Evolutionary conservation across 352 stramenopile species (phyloP), one percentile per base, ranked within the genome.

Genomic region (Thraustochytrium striatum): DNA sequence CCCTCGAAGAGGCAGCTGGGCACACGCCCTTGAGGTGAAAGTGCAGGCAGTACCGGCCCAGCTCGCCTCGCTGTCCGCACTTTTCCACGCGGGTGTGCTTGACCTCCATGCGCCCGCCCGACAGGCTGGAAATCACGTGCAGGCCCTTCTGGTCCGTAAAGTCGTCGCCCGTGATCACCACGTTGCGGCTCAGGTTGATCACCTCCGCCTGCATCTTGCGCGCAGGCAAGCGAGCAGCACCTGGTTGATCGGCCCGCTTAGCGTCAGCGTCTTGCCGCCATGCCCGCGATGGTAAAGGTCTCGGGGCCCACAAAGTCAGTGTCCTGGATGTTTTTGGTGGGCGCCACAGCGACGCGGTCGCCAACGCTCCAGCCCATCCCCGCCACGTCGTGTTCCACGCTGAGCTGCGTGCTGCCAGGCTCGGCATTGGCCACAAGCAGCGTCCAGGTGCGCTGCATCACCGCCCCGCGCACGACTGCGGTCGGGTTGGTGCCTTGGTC

Each of bases 41-140:
- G 59, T 90, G 85, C 52, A 87, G 81, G 0, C 85, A 80, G 69
- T 90, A 88, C 28, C 84, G 82, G 9, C 85, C 86, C 11, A 89
- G 70, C 32, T 83, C 57, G 50, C 87, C 83, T 2, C 82, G 84
- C 62, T 89, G 85, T 2, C 86, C 86, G 72, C 87, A 89, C 50
- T 86, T 85, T 5, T 80, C 50, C 1, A 90, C 41, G 53, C 86
- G 81, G 2, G 87, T 79, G 52, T 85, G 85, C 44, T 87, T 61
- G 7, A 89, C 85, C 21, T 73, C 53, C 43, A 90, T 87, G 50
- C 80, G 44, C 11, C 65, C 33, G 50, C 47, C 47, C 25, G 47
- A 25, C 16, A 83, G 75, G n/a, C 87, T 82, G 9, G 69, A 69
- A 52, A 88, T 83, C 58, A 85, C 83, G 81, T 90, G 87, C 25